Evolutionary conservation across 352 stramenopile genomes (phyloP).

Genomic region (Globisporangium carolinianum): DNA sequence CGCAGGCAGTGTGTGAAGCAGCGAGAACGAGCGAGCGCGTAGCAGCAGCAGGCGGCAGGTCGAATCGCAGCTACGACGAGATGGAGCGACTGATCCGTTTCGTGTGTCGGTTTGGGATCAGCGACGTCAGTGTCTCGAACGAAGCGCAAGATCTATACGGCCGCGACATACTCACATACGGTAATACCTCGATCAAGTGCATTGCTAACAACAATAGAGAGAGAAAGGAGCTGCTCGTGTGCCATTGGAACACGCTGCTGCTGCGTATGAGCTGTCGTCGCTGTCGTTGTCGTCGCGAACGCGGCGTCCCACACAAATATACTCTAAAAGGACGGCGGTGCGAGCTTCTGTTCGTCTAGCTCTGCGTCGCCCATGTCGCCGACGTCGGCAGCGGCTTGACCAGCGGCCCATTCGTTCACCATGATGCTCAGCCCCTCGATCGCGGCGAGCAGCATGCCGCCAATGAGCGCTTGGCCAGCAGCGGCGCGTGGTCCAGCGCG

Average conservation of each 20-base stretch:
- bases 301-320: slow-evolving; percentile 10
- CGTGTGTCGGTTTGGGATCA: too few species aligned
- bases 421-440: slow-evolving; percentile 98
- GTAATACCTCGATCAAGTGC: too few species aligned
- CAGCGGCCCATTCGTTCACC: slow-evolving; percentile 82
- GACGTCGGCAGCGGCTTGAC: slow-evolving; percentile 40
- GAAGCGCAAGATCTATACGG: too few species aligned
- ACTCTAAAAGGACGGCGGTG: slow-evolving; percentile 74
- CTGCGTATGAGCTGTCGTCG: neutral
- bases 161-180: too few species aligned
- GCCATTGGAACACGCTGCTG: slow-evolving; percentile 8
- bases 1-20: too few species aligned
- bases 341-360: slow-evolving; percentile 80
- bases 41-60: too few species aligned
- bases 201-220: neutral
- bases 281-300: slow-evolving; percentile 3
- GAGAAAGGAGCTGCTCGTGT: neutral
- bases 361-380: slow-evolving; percentile 44
- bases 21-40: too few species aligned
- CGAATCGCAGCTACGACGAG: too few species aligned
- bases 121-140: neutral
- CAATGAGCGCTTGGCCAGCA: slow-evolving; percentile 91
- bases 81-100: too few species aligned
- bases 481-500: slow-evolving; percentile 92
- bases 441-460: slow-evolving; percentile 92